These are phyloP conservation scores for Hymenoscyphus albidus DNA, from an alignment of 2,329 filamentous ascomycete genomes.

Conservation along the genomic window DNA sequence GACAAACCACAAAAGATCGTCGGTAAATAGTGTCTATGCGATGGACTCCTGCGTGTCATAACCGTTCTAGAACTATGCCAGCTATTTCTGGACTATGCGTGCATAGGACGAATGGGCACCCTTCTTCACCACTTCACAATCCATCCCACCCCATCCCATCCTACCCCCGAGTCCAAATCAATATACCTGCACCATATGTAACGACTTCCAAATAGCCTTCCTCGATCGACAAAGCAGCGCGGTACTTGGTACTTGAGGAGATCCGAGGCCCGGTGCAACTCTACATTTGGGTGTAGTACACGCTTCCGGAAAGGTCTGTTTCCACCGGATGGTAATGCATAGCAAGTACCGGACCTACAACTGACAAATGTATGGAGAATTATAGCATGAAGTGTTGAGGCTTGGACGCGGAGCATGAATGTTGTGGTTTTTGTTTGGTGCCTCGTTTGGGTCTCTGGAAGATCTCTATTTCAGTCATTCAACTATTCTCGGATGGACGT, in stretches of 20 bases:
- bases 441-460: not conserved
- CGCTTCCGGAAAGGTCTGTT: not conserved
- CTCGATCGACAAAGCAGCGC: not conserved
- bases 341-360: not conserved
- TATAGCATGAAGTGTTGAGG: not conserved
- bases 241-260: not conserved
- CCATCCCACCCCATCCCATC: not conserved
- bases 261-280: not conserved
- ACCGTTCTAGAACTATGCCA: too few relatives aligned
- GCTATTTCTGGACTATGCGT: too few relatives aligned
- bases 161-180: not conserved
- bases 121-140: not conserved
- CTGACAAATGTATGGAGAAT: not conserved
- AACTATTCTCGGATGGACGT: not conserved
- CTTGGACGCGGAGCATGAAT: not conserved
- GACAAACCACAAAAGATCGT: too few relatives aligned
- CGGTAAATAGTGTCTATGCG: too few relatives aligned
- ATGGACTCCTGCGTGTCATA: too few relatives aligned
- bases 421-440: not conserved
- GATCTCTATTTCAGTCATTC: not conserved
- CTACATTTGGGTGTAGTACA: not conserved
- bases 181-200: not conserved
- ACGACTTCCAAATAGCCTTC: not conserved
- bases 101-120: too few relatives aligned
- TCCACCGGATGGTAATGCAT: not conserved